These are phyloP conservation scores for Malassezia yamatoensis DNA, from an alignment of 1,284 basidiomycete genomes.

Conservation along the genomic window DNA sequence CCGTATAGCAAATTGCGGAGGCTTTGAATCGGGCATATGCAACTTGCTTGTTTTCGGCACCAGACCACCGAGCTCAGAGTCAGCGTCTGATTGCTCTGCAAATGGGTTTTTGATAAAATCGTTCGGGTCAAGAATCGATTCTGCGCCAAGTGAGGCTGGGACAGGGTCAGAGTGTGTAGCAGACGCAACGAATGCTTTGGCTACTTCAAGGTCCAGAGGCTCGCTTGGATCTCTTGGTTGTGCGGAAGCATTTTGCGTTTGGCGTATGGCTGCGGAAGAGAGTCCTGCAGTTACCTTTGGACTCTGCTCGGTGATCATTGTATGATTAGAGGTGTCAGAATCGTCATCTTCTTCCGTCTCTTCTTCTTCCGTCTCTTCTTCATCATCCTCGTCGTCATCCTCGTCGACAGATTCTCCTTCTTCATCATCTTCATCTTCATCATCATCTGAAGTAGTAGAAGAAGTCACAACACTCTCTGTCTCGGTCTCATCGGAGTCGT, in stretches of 20 bases:
- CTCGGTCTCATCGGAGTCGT: conserved; percentile 6
- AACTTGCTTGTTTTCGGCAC: neutral
- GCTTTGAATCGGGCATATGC: neutral
- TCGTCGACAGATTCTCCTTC: conserved; percentile 10
- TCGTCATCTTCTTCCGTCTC: conserved; percentile 48
- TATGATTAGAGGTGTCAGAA: conserved; percentile 50
- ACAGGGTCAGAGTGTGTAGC: conserved; percentile 9
- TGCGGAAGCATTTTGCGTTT: neutral
- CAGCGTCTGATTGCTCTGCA: conserved; percentile 2
- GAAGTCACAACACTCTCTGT: neutral
- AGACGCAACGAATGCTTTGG: conserved; percentile 3
- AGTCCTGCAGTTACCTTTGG: neutral
- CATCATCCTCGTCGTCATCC: conserved; percentile 9
- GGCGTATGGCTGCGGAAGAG: conserved; percentile 6
- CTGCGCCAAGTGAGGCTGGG: conserved; percentile 33
- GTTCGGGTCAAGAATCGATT: conserved; percentile 35
- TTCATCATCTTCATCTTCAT: neutral
- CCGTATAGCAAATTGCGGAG: neutral
- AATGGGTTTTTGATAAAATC: conserved; percentile 40
- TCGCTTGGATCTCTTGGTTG: neutral
- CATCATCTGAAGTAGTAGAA: neutral
- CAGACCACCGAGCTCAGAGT: neutral
- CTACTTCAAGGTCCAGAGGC: conserved; percentile 8
- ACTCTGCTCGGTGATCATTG: neutral
- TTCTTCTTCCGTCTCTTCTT: conserved; percentile 48